Evolutionary conservation across 164 flowering plant genomes (phyloP), one percentile per base, ranked within the genome.

Genomic region (Brasenia schreberi): DNA sequence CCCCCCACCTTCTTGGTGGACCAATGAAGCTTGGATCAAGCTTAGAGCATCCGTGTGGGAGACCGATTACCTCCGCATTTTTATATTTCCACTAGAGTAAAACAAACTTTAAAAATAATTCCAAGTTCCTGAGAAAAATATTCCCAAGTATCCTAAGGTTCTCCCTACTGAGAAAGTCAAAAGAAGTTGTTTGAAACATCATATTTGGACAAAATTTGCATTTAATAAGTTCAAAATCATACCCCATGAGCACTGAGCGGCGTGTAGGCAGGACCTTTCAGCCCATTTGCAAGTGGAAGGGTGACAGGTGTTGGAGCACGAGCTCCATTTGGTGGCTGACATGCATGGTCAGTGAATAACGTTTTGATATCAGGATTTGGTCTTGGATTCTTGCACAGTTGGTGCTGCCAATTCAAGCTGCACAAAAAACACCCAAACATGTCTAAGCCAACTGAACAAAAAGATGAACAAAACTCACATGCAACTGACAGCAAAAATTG

Each of bases 361-460:
- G 98, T 92, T 76, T 87, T 92, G 56, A 92, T 92, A 67, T 92
- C 96, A n/a, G 98, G 98, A 65, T 92, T 92, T 67, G 92, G 78
- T 74, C 89, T 81, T 49, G 98, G 98, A 68, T 87, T 87, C 78
- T 92, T 92, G 72, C 98, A 92, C 43, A 87, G 85, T 76, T 87
- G 94, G 79, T 92, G 98, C 85, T 92, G 98, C 98, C 98, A 92
- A 68, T 92, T 92, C 82, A 92, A 81, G 71, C 98, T 92, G 84
- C 70, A 75, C 43, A 18, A 56, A 69, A 7, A 72, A 64, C 59
- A 66, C 73, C 62, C 19, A 65, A 33, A 19, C 44, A 43, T 14
- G 59, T n/a, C 65, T 71, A 62, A 75, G 67, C 49, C 65, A 53
- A 19, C 67, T 59, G 68, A 39, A 7, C 56, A 18, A 5, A 49